phyloP scores from a whole-genome alignment of 2,329 filamentous ascomycete species.

The Fusarium sp. region DNA sequence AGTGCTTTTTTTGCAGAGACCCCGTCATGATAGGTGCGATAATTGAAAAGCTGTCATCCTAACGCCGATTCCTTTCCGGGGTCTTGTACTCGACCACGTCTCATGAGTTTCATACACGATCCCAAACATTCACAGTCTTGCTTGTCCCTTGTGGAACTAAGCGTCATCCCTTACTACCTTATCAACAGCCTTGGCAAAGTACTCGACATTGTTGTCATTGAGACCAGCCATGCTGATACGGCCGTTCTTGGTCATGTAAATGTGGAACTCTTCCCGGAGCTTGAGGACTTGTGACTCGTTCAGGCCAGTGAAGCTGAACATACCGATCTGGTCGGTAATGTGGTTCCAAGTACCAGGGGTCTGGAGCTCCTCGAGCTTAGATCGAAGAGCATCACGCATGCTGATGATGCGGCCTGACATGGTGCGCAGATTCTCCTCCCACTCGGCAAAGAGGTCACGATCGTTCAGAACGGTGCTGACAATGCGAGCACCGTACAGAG shows the following conservation, averaged over 20 bases:
- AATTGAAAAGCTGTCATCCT: slow-evolving; percentile 42
- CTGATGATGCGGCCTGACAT: slow-evolving; percentile 96
- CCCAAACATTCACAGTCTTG: slow-evolving; percentile 31
- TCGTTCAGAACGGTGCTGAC: slow-evolving; percentile 90
- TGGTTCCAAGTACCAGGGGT: slow-evolving; percentile 97
- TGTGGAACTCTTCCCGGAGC: slow-evolving; percentile 78
- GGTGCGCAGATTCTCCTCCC: slow-evolving; percentile 90
- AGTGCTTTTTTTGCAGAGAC: slow-evolving; percentile 47
- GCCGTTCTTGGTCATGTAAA: slow-evolving; percentile 98
- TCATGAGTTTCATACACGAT: slow-evolving; percentile 46
- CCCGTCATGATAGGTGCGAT: slow-evolving; percentile 44
- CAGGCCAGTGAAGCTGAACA: slow-evolving; percentile 96
- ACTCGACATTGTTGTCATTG: slow-evolving; percentile 92
- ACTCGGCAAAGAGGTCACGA: slow-evolving; percentile 83
- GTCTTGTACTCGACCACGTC: slow-evolving; percentile 47
- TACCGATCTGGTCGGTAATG: slow-evolving; percentile 98
- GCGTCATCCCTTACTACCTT: slow-evolving; percentile 74
- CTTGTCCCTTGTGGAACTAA: slow-evolving; percentile 29
- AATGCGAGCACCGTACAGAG: slow-evolving; percentile 93
- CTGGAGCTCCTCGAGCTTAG: slow-evolving; percentile 84
- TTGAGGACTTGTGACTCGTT: slow-evolving; percentile 80
- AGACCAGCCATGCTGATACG: slow-evolving; percentile 99
- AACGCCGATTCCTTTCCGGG: slow-evolving; percentile 46
- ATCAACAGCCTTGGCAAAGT: slow-evolving; percentile 91
- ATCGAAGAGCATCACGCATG: slow-evolving; percentile 86